phyloP scores from a whole-genome alignment of 306 rosid species.

The Inga leiocalycina region DNA sequence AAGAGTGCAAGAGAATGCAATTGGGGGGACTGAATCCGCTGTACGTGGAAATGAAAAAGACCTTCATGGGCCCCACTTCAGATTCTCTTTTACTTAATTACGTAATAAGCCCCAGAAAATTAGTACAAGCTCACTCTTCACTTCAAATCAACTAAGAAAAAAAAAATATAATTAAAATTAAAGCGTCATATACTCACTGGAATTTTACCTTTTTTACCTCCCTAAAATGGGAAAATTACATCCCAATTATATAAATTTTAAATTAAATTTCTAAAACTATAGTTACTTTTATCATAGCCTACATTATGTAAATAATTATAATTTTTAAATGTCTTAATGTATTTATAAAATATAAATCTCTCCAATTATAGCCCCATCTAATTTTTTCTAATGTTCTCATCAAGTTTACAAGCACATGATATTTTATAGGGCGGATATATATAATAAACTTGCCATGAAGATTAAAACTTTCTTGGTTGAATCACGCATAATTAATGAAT shows the following conservation, averaged over 20 bases:
- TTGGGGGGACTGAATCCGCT: slow-evolving; percentile 1
- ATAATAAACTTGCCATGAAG: not conserved
- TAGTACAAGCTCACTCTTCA: not conserved
- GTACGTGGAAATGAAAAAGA: not conserved
- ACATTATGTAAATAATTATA: not conserved
- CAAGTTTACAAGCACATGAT: not conserved
- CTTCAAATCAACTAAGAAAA: not conserved
- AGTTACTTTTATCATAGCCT: not conserved
- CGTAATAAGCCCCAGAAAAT: not conserved
- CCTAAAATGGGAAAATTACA: not conserved
- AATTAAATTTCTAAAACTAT: not conserved
- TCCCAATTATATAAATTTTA: not conserved
- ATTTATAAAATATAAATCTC: not conserved
- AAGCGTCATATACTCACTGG: not conserved
- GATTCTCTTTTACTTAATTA: slow-evolving; percentile 5
- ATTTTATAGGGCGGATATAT: not conserved
- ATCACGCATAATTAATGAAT: not conserved
- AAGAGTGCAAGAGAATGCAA: not conserved
- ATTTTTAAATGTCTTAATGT: not conserved
- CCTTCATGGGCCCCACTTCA: not conserved
- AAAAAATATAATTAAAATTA: not conserved
- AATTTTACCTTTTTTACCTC: not conserved
- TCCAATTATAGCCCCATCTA: not conserved
- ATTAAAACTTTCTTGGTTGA: not conserved
- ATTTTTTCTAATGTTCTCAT: not conserved